Base-by-base conservation (phyloP, 164 flowering plant genomes). In the Aristolochia fimbriata region DNA sequence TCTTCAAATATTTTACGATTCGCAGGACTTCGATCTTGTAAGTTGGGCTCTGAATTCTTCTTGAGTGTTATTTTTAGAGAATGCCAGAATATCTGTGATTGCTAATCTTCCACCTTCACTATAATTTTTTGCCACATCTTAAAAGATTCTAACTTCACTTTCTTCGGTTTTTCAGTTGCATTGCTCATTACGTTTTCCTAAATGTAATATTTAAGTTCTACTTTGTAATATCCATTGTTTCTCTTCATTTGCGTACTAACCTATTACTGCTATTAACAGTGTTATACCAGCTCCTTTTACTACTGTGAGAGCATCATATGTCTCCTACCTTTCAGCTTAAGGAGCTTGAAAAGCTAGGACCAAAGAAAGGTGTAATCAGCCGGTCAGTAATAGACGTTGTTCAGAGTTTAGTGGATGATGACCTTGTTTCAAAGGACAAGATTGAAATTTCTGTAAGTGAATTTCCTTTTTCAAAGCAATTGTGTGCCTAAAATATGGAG, bases 321-420 rank as follows among this genome's bases (percentile, higher is more conserved):
- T 19, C 19, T 56, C 15, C 45, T 25, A 56, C 15, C n/a, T 64
- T 70, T 70, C 82, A 93, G 99, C 99, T 90, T 12, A 90, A 83
- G 79, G 99, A 90, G 69, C 97, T 93, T 63, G 99, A 93, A 80
- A 93, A 90, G 72, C 58, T 76, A 72, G 97, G 97, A 13, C 97
- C 99, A 7, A 85, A 75, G 79, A 93, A 82, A 77, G 99, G 99
- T 61, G 97, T 93, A 12, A 90, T 88, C 68, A 72, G 73, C 68
- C 99, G 88, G 64, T 88, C 99, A 60, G 97, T 93, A 63, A 93
- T 90, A 74, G 99, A 93, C 82, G 99, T 93, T 62, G 66, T 90
- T 62, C 99, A 90, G 67, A 88, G 88, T 79, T 74, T 93, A 48
- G 99, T 93, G 52, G 97, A 93, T 73, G 99, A 93, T 81, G 97